Conservation (phyloP, 139 green algal genomes). For the Coccomyxa sp. region DNA sequence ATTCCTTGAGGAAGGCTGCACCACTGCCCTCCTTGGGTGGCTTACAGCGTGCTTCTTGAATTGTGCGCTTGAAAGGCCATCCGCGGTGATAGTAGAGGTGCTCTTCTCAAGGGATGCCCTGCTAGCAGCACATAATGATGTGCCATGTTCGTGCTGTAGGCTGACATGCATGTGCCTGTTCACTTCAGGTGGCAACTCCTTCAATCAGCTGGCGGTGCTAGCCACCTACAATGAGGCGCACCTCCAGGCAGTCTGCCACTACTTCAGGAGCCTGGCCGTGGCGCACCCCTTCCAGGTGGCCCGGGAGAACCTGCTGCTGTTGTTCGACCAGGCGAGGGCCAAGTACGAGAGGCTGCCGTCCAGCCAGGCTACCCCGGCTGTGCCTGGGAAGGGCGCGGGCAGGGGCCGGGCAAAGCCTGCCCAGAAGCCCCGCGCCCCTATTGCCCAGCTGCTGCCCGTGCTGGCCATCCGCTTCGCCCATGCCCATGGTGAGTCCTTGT, state of each 20-base stretch:
- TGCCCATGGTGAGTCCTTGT: slow-evolving; percentile 22
- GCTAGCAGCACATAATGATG: no score
- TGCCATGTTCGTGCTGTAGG: no score
- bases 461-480: slow-evolving; percentile 34
- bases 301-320: slow-evolving; percentile 66
- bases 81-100: no score
- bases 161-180: no score
- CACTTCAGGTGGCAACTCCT: slow-evolving; percentile 62
- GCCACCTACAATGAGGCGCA: slow-evolving; percentile 47
- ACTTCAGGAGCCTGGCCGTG: slow-evolving; percentile 53
- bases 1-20: no score
- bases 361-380: neutral
- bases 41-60: no score
- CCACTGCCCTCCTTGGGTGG: no score
- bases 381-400: neutral
- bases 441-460: slow-evolving; percentile 22
- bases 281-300: slow-evolving; percentile 55
- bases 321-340: slow-evolving; percentile 59
- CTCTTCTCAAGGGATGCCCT: no score
- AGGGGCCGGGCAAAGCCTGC: neutral
- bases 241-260: slow-evolving; percentile 59
- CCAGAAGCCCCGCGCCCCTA: neutral
- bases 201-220: slow-evolving; percentile 85
- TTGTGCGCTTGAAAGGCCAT: no score
- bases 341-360: slow-evolving; percentile 1